Evolutionary conservation across 2,329 filamentous ascomycete species (phyloP), one percentile per base, ranked within the genome.

Genomic region (Sporothrix globosa): DNA sequence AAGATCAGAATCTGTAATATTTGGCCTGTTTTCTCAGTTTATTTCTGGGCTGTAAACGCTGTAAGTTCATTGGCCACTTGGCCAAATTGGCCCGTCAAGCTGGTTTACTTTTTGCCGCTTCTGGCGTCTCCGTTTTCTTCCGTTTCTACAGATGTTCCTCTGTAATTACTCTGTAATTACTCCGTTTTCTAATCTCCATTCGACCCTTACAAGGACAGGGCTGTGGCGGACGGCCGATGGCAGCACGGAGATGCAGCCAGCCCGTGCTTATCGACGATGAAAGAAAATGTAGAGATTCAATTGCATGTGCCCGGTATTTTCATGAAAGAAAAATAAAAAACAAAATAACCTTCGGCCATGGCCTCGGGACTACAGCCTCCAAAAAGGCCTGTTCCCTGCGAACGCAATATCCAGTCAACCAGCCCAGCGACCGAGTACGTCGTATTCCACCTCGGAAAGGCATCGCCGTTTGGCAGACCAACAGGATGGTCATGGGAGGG

Each of bases 61-160:
- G 61, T 65, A n/a, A 65, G 61, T 50, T 65, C 44, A 65, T 65
- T 50, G 44, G 61, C 44, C 14, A 34, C 24, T n/a, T 50, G 19
- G 2, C 14, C 21, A 54, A 21, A 13, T 30, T 13, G 21, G 44
- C 24, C 44, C 14, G 11, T 61, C 58, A 46, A 50, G n/a, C 21
- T 41, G 24, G 61, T 50, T 65, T 65, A 48, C 61, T 50, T 63
- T 27, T 21, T 63, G 24, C 41, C 21, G 41, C 41, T 30, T 63
- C 21, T 27, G 60, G 27, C 60, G 14, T 17, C 30, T 19, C 53
- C 24, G 13, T 56, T 41, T 61, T 24, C 56, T 10, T 61, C 19
- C 34, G 27, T 10, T 53, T 53, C n/a, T 19, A 6, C 6, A 4
- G 30, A 34, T 34, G 30, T 34, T 34, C 1, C 34, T 34, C 34